Percentiles rank a stretch among this genome's conserved stretches.
phyloP scores from a whole-genome alignment of 2,329 filamentous ascomycete species.

The Fusarium sp. region DNA sequence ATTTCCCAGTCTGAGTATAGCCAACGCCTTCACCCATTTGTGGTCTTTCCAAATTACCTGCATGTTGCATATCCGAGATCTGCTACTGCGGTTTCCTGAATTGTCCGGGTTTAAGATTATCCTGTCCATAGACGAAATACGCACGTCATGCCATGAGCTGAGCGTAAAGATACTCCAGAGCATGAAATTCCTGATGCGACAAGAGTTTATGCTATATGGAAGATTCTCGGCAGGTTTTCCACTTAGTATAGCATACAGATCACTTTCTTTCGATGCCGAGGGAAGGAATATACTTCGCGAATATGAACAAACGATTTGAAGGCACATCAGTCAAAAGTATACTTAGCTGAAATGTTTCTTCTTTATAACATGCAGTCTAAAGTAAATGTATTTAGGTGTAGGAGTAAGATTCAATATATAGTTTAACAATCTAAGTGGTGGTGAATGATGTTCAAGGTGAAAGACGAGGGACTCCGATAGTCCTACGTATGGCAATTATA shows the following conservation, averaged over 20 bases:
- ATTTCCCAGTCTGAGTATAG: background rate
- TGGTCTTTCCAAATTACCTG: background rate
- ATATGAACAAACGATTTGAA: background rate
- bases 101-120: background rate
- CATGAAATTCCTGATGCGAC: background rate
- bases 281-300: background rate
- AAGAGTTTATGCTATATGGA: background rate
- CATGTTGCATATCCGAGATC: background rate
- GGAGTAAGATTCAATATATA: background rate
- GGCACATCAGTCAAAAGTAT: background rate
- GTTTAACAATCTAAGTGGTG: too few species aligned
- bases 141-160: background rate
- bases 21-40: background rate
- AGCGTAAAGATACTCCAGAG: background rate
- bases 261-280: background rate
- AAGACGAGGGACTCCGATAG: background rate
- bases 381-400: background rate
- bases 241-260: background rate
- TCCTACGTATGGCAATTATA: background rate
- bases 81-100: background rate
- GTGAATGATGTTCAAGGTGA: background rate
- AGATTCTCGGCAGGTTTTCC: background rate
- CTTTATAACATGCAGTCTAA: background rate
- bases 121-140: background rate
- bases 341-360: background rate